Percentiles rank a stretch among this genome's conserved stretches.
These are phyloP conservation scores for thale cress (Arabidopsis thaliana) DNA, from an alignment of 345 rosid genomes.

Conservation along the genomic window TAIR10.1 NC_003075.7:10058001-10058500, in stretches of 20 bases:
- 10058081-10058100: neutral
- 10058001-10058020: neutral
- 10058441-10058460: slow-evolving; percentile 42
- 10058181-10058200: neutral
- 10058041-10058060: neutral
- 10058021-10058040: neutral
- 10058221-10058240: neutral
- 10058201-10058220: neutral
- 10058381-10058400: slow-evolving; percentile 37
- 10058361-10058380: slow-evolving; percentile 4
- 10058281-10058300: slow-evolving; percentile 34
- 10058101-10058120: slow-evolving; percentile 1
- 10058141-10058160: neutral
- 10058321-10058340: slow-evolving; percentile 36
- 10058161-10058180: neutral
- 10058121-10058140: neutral
- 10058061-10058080: neutral
- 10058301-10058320: slow-evolving; percentile 43
- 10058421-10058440: slow-evolving; percentile 32
- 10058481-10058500: neutral
- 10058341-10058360: neutral
- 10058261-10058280: slow-evolving; percentile 26
- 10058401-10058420: slow-evolving; percentile 47
- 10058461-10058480: neutral
- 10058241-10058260: neutral